These are phyloP conservation scores for Sarocladium oryzae DNA, from an alignment of 2,329 filamentous ascomycete species.

Conservation along the genomic window DNA sequence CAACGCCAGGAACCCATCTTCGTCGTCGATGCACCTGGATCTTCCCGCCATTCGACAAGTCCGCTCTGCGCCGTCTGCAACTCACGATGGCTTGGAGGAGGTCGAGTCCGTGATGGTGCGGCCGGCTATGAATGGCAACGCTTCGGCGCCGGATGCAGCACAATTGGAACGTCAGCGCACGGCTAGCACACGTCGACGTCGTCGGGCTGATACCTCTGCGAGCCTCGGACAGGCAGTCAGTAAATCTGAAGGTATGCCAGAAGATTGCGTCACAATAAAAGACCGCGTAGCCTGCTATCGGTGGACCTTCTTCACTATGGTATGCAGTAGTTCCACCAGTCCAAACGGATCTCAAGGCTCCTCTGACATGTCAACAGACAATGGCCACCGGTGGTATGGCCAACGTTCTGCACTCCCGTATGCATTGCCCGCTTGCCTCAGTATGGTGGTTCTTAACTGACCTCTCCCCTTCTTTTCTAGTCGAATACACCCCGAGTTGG, in stretches of 20 bases:
- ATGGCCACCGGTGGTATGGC: slow-evolving; percentile 51
- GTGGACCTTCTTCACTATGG: slow-evolving; percentile 75
- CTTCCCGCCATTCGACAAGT: background rate
- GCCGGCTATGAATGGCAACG: background rate
- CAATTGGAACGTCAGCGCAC: background rate
- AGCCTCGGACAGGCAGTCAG: slow-evolving; percentile 29
- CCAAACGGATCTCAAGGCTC: too few relatives aligned
- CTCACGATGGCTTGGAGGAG: background rate
- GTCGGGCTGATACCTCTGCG: background rate
- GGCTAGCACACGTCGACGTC: background rate
- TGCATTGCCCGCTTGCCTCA: slow-evolving; percentile 14
- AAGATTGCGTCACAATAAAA: slow-evolving; percentile 34
- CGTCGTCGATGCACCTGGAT: background rate
- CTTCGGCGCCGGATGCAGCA: background rate
- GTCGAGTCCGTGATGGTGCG: background rate
- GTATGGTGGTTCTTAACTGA: background rate
- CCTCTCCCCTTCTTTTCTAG: slow-evolving; percentile 20
- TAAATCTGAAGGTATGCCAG: slow-evolving; percentile 20
- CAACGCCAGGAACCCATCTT: background rate
- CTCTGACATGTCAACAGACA: slow-evolving; percentile 16
- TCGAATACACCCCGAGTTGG: slow-evolving; percentile 48
- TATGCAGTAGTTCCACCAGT: too few relatives aligned
- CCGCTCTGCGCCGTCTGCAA: slow-evolving; percentile 1
- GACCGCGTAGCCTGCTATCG: slow-evolving; percentile 46
- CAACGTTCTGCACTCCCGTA: slow-evolving; percentile 49